phyloP scores from a whole-genome alignment of 1,284 basidiomycete species.

The Boletus austroedulis region DNA sequence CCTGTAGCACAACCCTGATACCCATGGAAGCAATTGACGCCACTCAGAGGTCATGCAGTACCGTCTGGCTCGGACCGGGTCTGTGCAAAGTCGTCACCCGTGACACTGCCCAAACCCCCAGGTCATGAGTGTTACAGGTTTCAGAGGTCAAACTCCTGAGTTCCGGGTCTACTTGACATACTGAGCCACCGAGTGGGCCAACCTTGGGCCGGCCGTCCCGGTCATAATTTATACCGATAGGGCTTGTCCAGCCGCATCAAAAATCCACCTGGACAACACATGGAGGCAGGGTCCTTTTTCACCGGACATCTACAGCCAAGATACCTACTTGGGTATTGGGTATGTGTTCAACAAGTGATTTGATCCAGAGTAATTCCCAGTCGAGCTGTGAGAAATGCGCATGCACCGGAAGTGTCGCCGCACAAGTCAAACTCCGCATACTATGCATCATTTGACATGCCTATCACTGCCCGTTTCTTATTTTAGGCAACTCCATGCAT shows the following conservation, averaged over 20 bases:
- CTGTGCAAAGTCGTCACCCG: neutral
- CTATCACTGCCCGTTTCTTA: constrained; percentile 3
- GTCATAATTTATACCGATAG: neutral
- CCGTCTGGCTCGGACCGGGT: neutral
- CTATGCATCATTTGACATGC: neutral
- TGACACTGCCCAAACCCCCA: neutral
- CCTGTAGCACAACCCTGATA: neutral
- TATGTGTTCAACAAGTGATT: constrained; percentile 1
- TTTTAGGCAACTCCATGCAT: constrained; percentile 2
- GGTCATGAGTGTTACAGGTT: neutral
- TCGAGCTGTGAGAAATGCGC: neutral
- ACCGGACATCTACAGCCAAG: neutral
- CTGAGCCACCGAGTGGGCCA: too few relatives aligned
- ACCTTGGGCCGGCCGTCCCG: too few relatives aligned
- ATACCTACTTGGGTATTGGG: neutral
- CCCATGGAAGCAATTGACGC: neutral
- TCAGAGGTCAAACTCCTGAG: neutral
- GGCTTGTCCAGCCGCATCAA: neutral
- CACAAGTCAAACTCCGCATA: constrained; percentile 1
- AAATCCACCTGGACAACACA: constrained; percentile 7
- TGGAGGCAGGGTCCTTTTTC: constrained; percentile 17
- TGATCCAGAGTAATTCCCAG: constrained; percentile 7
- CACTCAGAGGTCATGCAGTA: neutral
- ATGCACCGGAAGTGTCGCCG: neutral
- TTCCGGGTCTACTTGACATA: too few relatives aligned